phyloP scores from a whole-genome alignment of 202 grass and related monocot genomes.

The Cymbopogon flexuosus region DNA sequence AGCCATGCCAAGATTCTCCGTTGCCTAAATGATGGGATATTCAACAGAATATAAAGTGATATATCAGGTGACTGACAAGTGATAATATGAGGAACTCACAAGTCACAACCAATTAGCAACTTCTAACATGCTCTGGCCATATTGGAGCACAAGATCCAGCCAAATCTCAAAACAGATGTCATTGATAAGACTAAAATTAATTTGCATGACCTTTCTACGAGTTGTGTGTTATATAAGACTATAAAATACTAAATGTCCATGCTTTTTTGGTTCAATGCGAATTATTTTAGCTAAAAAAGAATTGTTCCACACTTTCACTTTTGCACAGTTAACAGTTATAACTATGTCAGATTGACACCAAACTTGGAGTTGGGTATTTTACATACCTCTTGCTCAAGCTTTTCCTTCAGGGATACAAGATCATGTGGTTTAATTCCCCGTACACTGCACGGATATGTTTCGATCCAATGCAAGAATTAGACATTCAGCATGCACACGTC shows the following conservation, averaged over 20 bases:
- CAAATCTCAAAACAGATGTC: neutral
- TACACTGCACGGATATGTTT: constrained; percentile 49
- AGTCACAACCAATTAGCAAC: neutral
- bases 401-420: constrained; percentile 68
- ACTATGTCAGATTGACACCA: neutral
- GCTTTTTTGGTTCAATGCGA: neutral
- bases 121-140: neutral
- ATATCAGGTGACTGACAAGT: constrained; percentile 1
- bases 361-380: constrained; percentile 15
- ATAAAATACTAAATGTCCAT: neutral
- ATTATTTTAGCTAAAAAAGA: constrained; percentile 19
- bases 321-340: neutral
- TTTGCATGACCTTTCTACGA: neutral
- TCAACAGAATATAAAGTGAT: constrained; percentile 21
- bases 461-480: constrained; percentile 20
- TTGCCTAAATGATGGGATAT: constrained; percentile 48
- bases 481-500: constrained; percentile 7
- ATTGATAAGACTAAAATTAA: neutral
- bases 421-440: constrained; percentile 83
- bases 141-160: constrained; percentile 17
- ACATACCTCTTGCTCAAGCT: constrained; percentile 80
- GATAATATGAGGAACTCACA: neutral
- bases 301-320: constrained; percentile 1
- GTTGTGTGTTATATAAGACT: neutral
- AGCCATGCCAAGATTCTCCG: constrained; percentile 97